phyloP scores from a whole-genome alignment of 257 asterid species.

The Catharanthus roseus region DNA sequence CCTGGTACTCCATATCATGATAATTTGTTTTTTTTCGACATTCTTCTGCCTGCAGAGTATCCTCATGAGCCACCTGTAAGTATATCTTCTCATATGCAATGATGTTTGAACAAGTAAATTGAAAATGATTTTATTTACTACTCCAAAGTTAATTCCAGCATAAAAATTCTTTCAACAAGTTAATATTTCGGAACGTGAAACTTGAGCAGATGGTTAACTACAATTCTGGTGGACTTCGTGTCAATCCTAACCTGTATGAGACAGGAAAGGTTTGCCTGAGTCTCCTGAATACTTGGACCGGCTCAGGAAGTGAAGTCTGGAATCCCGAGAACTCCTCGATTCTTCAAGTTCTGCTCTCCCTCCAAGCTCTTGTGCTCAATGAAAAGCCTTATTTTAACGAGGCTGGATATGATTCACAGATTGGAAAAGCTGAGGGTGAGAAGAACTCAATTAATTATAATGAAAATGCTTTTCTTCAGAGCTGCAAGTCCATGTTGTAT shows the following conservation, averaged over 20 bases:
- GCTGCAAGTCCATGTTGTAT: constrained; percentile 85
- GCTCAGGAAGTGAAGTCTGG: constrained; percentile 84
- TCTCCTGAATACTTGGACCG: constrained; percentile 86
- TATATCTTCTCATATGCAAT: not conserved
- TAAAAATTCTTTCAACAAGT: not conserved
- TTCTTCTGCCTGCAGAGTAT: constrained; percentile 72
- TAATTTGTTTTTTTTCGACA: constrained; percentile 81
- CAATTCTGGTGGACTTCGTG: constrained; percentile 85
- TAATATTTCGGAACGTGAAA: constrained; percentile 11
- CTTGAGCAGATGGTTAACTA: constrained; percentile 77
- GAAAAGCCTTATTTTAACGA: constrained; percentile 88
- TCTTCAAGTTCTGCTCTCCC: constrained; percentile 86
- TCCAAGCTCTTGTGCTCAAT: constrained; percentile 92
- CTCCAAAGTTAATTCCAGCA: not conserved
- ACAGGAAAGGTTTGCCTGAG: constrained; percentile 88
- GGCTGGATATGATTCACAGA: constrained; percentile 82
- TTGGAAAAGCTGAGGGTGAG: constrained; percentile 89
- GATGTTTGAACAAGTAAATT: not conserved
- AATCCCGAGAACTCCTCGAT: constrained; percentile 65
- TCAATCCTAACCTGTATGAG: constrained; percentile 89
- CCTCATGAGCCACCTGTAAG: constrained; percentile 95
- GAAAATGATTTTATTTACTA: not conserved
- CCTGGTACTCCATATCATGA: constrained; percentile 97
- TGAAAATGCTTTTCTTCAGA: constrained; percentile 83
- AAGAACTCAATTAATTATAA: constrained; percentile 80